These are phyloP conservation scores for Grosmannia serpens DNA, from an alignment of 2,329 filamentous ascomycete genomes.

Conservation along the genomic window DNA sequence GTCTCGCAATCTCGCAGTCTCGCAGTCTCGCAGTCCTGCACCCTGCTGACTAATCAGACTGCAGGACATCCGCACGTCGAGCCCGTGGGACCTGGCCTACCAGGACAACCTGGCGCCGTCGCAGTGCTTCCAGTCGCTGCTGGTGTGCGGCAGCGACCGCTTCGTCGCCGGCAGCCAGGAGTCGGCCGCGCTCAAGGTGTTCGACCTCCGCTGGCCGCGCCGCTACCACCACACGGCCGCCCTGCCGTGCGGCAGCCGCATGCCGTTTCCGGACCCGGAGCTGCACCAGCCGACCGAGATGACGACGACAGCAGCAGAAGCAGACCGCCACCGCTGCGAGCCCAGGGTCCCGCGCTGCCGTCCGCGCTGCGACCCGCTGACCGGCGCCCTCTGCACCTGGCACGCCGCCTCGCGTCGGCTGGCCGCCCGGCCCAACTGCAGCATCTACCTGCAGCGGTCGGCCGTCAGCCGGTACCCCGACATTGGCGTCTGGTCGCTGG, in stretches of 20 bases:
- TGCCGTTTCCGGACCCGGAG: constrained; percentile 22
- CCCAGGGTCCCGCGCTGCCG: neutral
- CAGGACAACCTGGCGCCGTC: constrained; percentile 37
- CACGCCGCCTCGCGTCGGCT: constrained; percentile 30
- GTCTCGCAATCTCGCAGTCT: neutral
- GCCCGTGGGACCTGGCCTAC: constrained; percentile 34
- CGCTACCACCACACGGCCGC: constrained; percentile 36
- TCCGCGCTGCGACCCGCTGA: constrained; percentile 22
- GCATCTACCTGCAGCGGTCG: constrained; percentile 29
- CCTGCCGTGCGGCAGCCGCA: constrained; percentile 29
- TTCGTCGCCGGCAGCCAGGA: constrained; percentile 38
- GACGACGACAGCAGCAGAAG: neutral
- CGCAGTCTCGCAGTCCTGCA: neutral
- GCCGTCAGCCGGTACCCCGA: constrained; percentile 11
- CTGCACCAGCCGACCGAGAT: neutral
- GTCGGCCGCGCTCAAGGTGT: constrained; percentile 33
- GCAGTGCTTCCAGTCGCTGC: constrained; percentile 32
- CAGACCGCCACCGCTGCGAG: neutral
- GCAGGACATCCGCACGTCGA: constrained; percentile 38
- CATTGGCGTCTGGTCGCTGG: constrained; percentile 32
- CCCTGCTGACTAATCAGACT: constrained; percentile 20
- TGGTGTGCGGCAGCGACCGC: constrained; percentile 37
- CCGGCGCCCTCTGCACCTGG: constrained; percentile 30
- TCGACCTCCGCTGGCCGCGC: constrained; percentile 41
- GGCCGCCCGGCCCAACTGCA: constrained; percentile 38